Evolutionary conservation across 805 yeast genomes (phyloP).

Genomic region (Metschnikowia santaceciliae): DNA sequence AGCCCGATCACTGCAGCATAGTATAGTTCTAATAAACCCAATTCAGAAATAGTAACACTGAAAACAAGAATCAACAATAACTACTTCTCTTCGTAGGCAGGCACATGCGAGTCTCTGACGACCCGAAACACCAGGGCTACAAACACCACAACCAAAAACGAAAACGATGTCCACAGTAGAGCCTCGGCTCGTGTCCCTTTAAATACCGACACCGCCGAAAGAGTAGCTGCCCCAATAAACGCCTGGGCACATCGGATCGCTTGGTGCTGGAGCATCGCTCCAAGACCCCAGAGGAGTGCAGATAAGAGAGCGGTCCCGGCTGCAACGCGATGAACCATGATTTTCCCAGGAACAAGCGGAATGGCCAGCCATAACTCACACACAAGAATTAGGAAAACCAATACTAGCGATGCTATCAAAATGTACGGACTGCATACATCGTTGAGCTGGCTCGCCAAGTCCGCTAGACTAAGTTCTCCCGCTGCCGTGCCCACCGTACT

Average conservation of each 20-base stretch:
- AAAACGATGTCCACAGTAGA: constrained; percentile 59
- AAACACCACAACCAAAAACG: constrained; percentile 41
- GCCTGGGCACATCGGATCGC: constrained; percentile 44
- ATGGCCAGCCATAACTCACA: constrained; percentile 40
- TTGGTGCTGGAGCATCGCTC: constrained; percentile 61
- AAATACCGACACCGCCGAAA: constrained; percentile 42
- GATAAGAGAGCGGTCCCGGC: constrained; percentile 19
- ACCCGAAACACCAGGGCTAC: constrained; percentile 8
- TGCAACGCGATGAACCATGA: constrained; percentile 30
- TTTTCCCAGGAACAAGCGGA: constrained; percentile 48
- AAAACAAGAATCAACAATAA: too few relatives aligned
- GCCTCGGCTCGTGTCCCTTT: constrained; percentile 52
- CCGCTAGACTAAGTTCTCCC: constrained; percentile 39
- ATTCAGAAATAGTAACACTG: too few relatives aligned
- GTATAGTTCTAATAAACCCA: too few relatives aligned
- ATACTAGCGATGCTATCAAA: constrained; percentile 44
- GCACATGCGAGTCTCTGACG: constrained; percentile 7
- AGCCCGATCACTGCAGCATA: too few relatives aligned
- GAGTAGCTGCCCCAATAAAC: constrained; percentile 48
- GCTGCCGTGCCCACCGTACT: constrained; percentile 32
- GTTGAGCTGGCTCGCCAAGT: constrained; percentile 43
- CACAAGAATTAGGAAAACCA: constrained; percentile 40
- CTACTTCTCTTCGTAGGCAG: not conserved
- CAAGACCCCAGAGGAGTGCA: constrained; percentile 55
- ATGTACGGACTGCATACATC: constrained; percentile 52